Evolutionary conservation across 2,329 filamentous ascomycete genomes (phyloP).

Genomic region (Huntiella omanensis): DNA sequence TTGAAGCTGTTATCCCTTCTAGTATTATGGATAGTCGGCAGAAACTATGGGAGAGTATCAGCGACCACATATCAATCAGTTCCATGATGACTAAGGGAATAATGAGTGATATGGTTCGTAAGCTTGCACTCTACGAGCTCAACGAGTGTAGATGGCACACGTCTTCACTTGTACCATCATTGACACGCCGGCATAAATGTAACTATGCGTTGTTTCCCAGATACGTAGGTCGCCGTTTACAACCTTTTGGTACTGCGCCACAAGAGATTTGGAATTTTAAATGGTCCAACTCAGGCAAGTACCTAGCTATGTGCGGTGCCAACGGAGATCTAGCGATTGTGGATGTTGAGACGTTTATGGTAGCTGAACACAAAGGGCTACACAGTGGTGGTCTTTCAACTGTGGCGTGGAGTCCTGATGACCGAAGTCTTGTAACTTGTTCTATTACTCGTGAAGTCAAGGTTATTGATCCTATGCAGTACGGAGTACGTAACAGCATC

Average conservation of each 20-base stretch:
- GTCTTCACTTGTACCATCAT: conserved; percentile 53
- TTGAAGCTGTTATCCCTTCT: no score
- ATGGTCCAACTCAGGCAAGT: conserved; percentile 75
- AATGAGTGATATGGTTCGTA: conserved; percentile 59
- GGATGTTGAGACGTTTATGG: conserved; percentile 50
- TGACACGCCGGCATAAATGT: conserved; percentile 79
- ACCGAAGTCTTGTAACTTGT: conserved; percentile 70
- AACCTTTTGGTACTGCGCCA: conserved; percentile 30
- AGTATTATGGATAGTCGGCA: conserved; percentile 49
- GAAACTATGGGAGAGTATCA: conserved; percentile 26
- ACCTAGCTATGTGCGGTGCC: conserved; percentile 64
- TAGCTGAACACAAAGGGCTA: conserved; percentile 40
- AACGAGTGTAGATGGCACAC: conserved; percentile 79
- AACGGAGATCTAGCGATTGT: conserved; percentile 65
- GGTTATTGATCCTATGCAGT: conserved; percentile 23
- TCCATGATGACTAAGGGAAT: conserved; percentile 94
- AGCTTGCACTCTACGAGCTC: conserved; percentile 72
- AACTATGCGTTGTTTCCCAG: conserved; percentile 64
- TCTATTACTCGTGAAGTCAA: conserved; percentile 54
- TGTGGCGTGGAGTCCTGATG: conserved; percentile 81
- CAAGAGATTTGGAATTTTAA: conserved; percentile 81
- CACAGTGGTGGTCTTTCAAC: conserved; percentile 59
- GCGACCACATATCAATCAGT: conserved; percentile 80
- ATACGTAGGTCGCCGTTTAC: conserved; percentile 32
- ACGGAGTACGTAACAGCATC: not conserved